phyloP scores from a whole-genome alignment of 73 alveolate genomes.

The Paramecium pentaurelia region DNA sequence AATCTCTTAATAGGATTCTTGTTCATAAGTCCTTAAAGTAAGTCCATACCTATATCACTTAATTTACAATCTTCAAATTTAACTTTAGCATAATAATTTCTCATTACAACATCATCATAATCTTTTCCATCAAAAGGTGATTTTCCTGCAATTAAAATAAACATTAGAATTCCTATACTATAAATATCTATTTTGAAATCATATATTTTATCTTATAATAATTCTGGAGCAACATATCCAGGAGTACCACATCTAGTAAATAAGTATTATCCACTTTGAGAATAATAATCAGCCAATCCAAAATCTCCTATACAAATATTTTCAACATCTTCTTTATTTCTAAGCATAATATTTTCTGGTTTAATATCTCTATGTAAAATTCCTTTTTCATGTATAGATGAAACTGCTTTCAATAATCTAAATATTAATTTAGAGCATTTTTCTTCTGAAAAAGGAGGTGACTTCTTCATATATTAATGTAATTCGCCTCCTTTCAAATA shows the following conservation, averaged over 20 bases:
- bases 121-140: not conserved
- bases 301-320: conserved; percentile 79
- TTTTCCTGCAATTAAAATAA: not conserved
- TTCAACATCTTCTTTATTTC: conserved; percentile 66
- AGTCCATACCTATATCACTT: not conserved
- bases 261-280: conserved; percentile 27
- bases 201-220: conserved; percentile 68
- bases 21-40: not conserved
- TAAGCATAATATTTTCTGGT: conserved; percentile 80
- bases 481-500: conserved; percentile 52
- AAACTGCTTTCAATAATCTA: conserved; percentile 25
- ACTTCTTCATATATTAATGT: not conserved
- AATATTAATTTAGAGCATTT: not conserved
- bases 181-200: conserved; percentile 55
- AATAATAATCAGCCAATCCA: conserved; percentile 64
- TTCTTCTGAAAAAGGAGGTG: conserved; percentile 56
- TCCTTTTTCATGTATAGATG: conserved; percentile 72
- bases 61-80: not conserved
- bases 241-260: conserved; percentile 92
- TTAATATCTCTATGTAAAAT: conserved; percentile 83
- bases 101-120: conserved; percentile 17
- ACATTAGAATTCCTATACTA: conserved; percentile 50
- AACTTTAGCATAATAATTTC: not conserved
- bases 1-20: not conserved
- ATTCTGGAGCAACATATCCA: conserved; percentile 96